Conservation (phyloP, 441 rosid genomes). For the Syzygium syzygioides region DNA sequence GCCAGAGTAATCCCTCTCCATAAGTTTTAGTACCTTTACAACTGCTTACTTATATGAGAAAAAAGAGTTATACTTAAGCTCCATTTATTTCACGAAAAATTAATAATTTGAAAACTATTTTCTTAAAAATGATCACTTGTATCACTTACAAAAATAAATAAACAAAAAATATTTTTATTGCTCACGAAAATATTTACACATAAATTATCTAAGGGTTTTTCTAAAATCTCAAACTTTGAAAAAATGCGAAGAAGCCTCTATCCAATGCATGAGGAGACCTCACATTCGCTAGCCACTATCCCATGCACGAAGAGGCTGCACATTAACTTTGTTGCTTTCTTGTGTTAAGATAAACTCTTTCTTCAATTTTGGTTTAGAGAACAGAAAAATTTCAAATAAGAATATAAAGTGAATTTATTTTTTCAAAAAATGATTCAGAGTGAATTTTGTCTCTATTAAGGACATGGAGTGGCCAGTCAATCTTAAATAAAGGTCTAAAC, state of each 20-base stretch:
- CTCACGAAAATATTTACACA: fast-evolving
- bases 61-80: fast-evolving
- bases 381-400: too few species aligned
- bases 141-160: too few species aligned
- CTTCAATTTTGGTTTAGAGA: too few species aligned
- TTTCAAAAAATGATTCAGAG: too few species aligned
- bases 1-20: background rate
- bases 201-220: fast-evolving
- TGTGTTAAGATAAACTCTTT: too few species aligned
- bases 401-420: too few species aligned
- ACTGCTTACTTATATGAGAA: background rate
- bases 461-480: too few species aligned
- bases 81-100: background rate
- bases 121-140: fast-evolving
- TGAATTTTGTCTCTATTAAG: too few species aligned
- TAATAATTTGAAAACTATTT: too few species aligned
- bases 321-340: background rate
- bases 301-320: background rate
- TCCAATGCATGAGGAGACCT: too few species aligned
- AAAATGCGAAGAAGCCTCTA: background rate
- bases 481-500: too few species aligned
- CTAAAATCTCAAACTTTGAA: background rate
- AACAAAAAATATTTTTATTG: fast-evolving
- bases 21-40: background rate
- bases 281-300: too few species aligned